Percentiles rank a stretch among this genome's conserved stretches.
phyloP scores from a whole-genome alignment of 2,329 filamentous ascomycete species.

The Fulvia fulva region DNA sequence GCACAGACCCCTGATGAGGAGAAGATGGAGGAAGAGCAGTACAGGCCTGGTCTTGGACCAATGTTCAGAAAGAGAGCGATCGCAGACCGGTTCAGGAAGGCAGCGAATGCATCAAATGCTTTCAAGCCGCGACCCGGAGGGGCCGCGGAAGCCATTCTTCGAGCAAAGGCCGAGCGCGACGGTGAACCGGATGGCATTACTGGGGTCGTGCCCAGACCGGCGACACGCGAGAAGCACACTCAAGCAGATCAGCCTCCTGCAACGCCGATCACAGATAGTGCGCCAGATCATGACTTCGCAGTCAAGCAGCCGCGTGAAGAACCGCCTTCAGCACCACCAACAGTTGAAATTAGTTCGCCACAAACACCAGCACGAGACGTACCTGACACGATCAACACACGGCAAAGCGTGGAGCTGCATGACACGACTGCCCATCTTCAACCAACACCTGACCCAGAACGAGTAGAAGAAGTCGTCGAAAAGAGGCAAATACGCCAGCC shows the following conservation, averaged over 20 bases:
- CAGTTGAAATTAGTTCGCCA: constrained; percentile 26
- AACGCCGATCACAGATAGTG: background rate
- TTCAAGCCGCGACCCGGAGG: constrained; percentile 89
- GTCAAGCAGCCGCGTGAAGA: constrained; percentile 5
- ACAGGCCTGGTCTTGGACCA: constrained; percentile 75
- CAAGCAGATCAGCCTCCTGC: constrained; percentile 15
- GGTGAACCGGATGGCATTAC: constrained; percentile 82
- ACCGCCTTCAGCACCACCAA: constrained; percentile 17
- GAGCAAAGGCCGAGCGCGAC: constrained; percentile 53
- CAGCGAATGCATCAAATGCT: constrained; percentile 56
- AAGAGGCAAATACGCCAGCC: constrained; percentile 26
- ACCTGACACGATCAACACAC: constrained; percentile 2
- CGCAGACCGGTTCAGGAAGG: constrained; percentile 72
- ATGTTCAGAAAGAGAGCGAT: constrained; percentile 83
- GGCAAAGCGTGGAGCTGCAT: constrained; percentile 23
- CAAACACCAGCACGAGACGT: constrained; percentile 23
- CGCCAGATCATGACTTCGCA: constrained; percentile 3
- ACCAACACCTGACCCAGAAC: constrained; percentile 9
- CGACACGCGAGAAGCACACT: constrained; percentile 23
- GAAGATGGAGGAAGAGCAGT: constrained; percentile 36
- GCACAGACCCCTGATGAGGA: constrained; percentile 21
- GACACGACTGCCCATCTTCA: constrained; percentile 18
- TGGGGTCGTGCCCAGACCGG: constrained; percentile 76
- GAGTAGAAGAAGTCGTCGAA: constrained; percentile 19
- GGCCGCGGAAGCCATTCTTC: constrained; percentile 69